Evolutionary conservation across 1,284 basidiomycete species (phyloP).

Genomic region (Pisolithus thermaeus): DNA sequence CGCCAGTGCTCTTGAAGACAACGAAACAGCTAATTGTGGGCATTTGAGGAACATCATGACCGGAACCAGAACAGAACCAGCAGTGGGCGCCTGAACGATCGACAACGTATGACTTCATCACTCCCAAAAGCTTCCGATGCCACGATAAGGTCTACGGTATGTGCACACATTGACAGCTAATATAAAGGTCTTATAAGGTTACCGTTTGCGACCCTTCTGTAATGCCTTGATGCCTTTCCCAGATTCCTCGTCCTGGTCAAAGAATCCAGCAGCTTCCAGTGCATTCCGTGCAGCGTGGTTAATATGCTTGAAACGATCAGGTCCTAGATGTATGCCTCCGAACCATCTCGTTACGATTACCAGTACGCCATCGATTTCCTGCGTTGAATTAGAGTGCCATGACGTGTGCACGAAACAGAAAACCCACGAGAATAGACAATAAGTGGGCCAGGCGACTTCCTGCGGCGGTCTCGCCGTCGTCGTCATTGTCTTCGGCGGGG

Average conservation of each 20-base stretch:
- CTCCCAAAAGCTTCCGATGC: neutral
- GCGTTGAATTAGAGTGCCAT: neutral
- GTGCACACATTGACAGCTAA: neutral
- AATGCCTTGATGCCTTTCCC: constrained; percentile 13
- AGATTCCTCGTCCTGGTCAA: constrained; percentile 37
- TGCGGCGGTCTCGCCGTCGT: constrained; percentile 89
- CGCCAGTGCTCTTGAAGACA: constrained; percentile 12
- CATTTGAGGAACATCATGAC: constrained; percentile 13
- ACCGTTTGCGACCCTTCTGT: constrained; percentile 26
- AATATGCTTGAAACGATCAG: constrained; percentile 90
- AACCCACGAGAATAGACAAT: constrained; percentile 75
- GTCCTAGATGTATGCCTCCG: constrained; percentile 76
- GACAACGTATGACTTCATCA: neutral
- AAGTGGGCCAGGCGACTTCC: constrained; percentile 84
- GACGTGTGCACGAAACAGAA: neutral
- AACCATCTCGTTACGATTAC: constrained; percentile 82
- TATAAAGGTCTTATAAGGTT: neutral
- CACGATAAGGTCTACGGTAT: neutral
- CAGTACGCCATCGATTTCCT: constrained; percentile 79
- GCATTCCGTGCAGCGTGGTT: constrained; percentile 87
- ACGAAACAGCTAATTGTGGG: constrained; percentile 7
- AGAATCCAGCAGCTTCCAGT: constrained; percentile 75
- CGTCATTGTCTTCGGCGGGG: constrained; percentile 74
- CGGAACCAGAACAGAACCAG: neutral
- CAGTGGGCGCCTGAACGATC: neutral